Conservation (phyloP, 768 basidiomycete genomes). For the Xerocomus potaroensis region DNA sequence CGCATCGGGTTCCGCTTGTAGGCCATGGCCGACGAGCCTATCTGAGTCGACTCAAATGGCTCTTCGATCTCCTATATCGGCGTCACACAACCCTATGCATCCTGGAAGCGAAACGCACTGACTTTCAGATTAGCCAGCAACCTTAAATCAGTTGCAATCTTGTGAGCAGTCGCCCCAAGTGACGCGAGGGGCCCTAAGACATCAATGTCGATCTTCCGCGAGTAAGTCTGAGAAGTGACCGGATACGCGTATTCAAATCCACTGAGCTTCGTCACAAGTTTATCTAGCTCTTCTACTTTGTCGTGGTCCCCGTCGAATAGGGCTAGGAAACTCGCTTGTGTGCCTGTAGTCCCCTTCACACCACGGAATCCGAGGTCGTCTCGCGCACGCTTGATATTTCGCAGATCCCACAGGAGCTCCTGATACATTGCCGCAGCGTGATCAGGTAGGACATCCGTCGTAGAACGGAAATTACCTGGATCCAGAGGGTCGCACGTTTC, state of each 20-base stretch:
- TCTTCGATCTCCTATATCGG: slow-evolving; percentile 84
- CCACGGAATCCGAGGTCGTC: slow-evolving; percentile 96
- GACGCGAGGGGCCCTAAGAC: slow-evolving; percentile 87
- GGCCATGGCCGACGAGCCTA: slow-evolving; percentile 96
- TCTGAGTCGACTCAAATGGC: slow-evolving; percentile 98
- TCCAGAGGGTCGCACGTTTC: slow-evolving; percentile 94
- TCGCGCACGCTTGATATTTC: slow-evolving; percentile 85
- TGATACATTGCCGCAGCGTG: slow-evolving; percentile 23
- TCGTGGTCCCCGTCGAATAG: slow-evolving; percentile 94
- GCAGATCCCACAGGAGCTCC: slow-evolving; percentile 95
- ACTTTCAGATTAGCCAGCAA: slow-evolving; percentile 92
- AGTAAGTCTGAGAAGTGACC: slow-evolving; percentile 98
- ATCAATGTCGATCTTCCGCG: slow-evolving; percentile 94
- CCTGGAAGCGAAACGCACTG: slow-evolving; percentile 1
- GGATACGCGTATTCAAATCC: slow-evolving; percentile 96
- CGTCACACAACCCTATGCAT: slow-evolving; percentile 1
- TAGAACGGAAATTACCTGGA: slow-evolving; percentile 55
- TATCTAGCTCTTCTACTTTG: slow-evolving; percentile 90
- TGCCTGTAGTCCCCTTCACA: slow-evolving; percentile 99
- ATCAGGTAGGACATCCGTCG: neutral
- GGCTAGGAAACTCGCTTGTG: slow-evolving; percentile 92
- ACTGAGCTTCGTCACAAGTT: slow-evolving; percentile 82
- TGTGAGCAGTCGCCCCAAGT: slow-evolving; percentile 93
- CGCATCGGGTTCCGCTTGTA: slow-evolving; percentile 99
- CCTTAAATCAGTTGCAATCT: slow-evolving; percentile 94